These are phyloP conservation scores for Dipsacomyces acuminosporus DNA, from an alignment of 371 early-diverging fungal genomes.

Conservation along the genomic window DNA sequence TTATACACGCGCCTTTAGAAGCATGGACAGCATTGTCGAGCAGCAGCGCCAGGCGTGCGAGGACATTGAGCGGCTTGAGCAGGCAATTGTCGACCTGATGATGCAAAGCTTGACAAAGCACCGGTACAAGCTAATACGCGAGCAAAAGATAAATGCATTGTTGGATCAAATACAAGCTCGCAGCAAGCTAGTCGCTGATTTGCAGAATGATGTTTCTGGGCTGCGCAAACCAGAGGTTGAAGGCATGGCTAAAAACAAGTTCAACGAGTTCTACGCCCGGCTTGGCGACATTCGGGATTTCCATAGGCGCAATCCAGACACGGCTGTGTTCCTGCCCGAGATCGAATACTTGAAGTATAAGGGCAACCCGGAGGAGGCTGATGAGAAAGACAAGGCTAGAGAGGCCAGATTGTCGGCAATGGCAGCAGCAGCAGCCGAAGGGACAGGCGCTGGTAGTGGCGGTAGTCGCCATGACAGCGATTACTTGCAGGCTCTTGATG, in stretches of 20 bases:
- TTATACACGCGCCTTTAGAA: too few species aligned
- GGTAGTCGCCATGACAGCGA: too few species aligned
- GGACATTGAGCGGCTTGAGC: constrained; percentile 87
- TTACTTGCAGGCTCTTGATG: not conserved
- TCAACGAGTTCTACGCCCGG: constrained; percentile 83
- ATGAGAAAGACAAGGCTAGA: constrained; percentile 52
- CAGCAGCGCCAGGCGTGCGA: constrained; percentile 78
- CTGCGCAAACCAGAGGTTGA: constrained; percentile 71
- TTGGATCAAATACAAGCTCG: constrained; percentile 68
- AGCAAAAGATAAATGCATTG: constrained; percentile 70
- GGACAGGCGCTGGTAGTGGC: constrained; percentile 9
- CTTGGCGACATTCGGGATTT: constrained; percentile 77
- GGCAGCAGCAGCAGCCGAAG: not conserved
- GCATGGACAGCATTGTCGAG: constrained; percentile 66
- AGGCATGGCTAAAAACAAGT: constrained; percentile 62
- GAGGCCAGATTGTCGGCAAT: constrained; percentile 4
- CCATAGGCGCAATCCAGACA: constrained; percentile 79
- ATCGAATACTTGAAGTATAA: constrained; percentile 62
- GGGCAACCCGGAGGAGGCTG: constrained; percentile 52
- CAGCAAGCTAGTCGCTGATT: constrained; percentile 55
- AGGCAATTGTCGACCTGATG: constrained; percentile 78
- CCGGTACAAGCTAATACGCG: constrained; percentile 75
- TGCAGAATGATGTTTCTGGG: constrained; percentile 76
- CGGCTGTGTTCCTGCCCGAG: constrained; percentile 73
- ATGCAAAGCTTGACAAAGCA: constrained; percentile 55